Base-by-base conservation (phyloP, 2,329 filamentous ascomycete species). In the Plenodomus tracheiphilus region DNA sequence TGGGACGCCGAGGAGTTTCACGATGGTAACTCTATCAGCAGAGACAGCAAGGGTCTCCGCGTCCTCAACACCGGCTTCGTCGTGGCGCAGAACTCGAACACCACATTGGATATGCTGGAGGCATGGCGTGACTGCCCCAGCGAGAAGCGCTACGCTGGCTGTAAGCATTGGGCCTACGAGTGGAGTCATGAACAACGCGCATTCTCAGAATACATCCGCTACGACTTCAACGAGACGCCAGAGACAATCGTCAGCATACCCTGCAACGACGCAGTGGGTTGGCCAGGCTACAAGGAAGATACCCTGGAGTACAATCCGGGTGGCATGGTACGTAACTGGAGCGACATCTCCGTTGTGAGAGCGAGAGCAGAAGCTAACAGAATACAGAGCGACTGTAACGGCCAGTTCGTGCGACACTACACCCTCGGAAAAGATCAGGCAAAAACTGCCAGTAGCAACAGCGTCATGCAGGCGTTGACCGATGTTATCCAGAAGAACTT, bases 31-130 rank as follows among this genome's bases (percentile, higher is more conserved):
- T 53, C 51, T 1, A 45, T 57, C 20, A 75, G 74, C 57, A 62
- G 49, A 30, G 75, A 77, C 50, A 63, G 61, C 41, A 62, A 68
- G 28, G 70, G 71, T 15, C 47, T 58, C 8, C 59, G 63, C 8
- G 62, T 73, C 7, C 61, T 74, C 21, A 77, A 77, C 41, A 73
- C 67, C 0, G 74, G 74, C 8, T 70, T 75, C 39, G 55, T 76
- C 17, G 58, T 75, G 28, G 69, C 69, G 2, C 75, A 75, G 43
- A 62, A 61, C 46, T 43, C 61, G 13, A 39, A 47, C 6, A 45
- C 47, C 17, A 65, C 67, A 1, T 43, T 57, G 21, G 62, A 64
- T 19, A 52, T 72, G 43, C 48, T 71, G 16, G 53, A 65, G 10
- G 61, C 62, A 34, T 72, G 69, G 69, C 51, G 54, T 22, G 56